A percentile compares a stretch with the other conserved stretches of the same genome.
Evolutionary conservation across 2,329 filamentous ascomycete genomes (phyloP).

Genomic region (Penicillium occitanis): DNA sequence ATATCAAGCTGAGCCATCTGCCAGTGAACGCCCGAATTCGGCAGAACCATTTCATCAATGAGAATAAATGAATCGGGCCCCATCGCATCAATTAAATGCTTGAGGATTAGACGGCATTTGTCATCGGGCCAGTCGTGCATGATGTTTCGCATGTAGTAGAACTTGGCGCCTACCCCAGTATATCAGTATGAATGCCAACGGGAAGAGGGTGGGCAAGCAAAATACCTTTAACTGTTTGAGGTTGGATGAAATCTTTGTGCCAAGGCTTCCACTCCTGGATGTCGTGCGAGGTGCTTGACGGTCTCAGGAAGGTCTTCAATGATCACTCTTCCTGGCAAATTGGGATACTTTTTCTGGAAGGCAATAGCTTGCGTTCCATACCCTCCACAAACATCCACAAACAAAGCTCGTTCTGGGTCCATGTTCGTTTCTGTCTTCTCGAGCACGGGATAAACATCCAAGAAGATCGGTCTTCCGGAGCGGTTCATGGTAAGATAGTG

Average conservation of each 20-base stretch:
- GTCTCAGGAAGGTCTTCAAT: slow-evolving; percentile 9
- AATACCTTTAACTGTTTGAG: slow-evolving; percentile 22
- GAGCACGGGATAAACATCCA: background rate
- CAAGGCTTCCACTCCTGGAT: slow-evolving; percentile 7
- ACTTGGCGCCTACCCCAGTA: slow-evolving; percentile 8
- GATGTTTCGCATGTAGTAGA: slow-evolving; percentile 18
- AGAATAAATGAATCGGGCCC: slow-evolving; percentile 35
- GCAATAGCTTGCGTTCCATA: background rate
- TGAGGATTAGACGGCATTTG: slow-evolving; percentile 7
- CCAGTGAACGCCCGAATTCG: slow-evolving; percentile 32
- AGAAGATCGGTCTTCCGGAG: background rate
- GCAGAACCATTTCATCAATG: slow-evolving; percentile 44
- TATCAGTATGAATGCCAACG: background rate
- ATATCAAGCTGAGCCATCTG: slow-evolving; percentile 36
- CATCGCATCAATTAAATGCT: background rate
- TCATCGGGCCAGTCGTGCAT: slow-evolving; percentile 12
- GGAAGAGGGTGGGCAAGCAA: background rate
- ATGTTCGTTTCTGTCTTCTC: background rate
- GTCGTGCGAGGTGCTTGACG: background rate
- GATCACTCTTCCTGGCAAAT: slow-evolving; percentile 11
- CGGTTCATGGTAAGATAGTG: slow-evolving; percentile 4
- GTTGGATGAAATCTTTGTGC: slow-evolving; percentile 20
- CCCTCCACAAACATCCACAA: slow-evolving; percentile 15
- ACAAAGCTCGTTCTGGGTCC: background rate
- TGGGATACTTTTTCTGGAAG: background rate